These are phyloP conservation scores for Colletotrichum scovillei DNA, from an alignment of 2,329 filamentous ascomycete species.

Conservation along the genomic window DNA sequence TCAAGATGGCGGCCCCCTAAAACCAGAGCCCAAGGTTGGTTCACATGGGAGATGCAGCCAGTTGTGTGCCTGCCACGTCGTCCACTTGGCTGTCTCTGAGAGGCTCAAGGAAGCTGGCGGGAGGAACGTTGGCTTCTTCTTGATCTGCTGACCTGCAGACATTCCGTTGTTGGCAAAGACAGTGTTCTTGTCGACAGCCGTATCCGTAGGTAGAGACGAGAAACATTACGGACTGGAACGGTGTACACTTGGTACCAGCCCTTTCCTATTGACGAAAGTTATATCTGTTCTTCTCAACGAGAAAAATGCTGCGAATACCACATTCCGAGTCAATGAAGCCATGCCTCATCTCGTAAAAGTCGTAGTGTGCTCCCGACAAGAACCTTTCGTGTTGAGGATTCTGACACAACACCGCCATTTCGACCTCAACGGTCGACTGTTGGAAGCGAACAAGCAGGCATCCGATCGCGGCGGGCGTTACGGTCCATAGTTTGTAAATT, in stretches of 20 bases:
- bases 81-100: conserved; percentile 45
- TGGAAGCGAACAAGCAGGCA: neutral
- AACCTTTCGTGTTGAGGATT: neutral
- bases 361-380: neutral
- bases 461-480: conserved; percentile 7
- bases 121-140: neutral
- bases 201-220: neutral
- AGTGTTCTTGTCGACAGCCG: conserved; percentile 2
- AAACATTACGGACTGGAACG: neutral
- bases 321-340: neutral
- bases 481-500: conserved; percentile 1
- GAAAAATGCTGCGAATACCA: neutral
- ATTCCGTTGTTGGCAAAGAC: neutral
- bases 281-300: neutral
- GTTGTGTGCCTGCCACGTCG: conserved; percentile 36
- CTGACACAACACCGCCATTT: neutral
- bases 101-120: conserved; percentile 37
- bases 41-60: conserved; percentile 30
- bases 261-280: neutral
- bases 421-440: neutral
- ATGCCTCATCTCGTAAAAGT: neutral
- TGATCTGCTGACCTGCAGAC: conserved; percentile 20
- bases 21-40: conserved; percentile 9
- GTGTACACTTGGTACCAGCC: neutral
- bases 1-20: conserved; percentile 9